Evolutionary conservation across 2,329 filamentous ascomycete genomes (phyloP).

Genomic region (Claviceps monticola): DNA sequence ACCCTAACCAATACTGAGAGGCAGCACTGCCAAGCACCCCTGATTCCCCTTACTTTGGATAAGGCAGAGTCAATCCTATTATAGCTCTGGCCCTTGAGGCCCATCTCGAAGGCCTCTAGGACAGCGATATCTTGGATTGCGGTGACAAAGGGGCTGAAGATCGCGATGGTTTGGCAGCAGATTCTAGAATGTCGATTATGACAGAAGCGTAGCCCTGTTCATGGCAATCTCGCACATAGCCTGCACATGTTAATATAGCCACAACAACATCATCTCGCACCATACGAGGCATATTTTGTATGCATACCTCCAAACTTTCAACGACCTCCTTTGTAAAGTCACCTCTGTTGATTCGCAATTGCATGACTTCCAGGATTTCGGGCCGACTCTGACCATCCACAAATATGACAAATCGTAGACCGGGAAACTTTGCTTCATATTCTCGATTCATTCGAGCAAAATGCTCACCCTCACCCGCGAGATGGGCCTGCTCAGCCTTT

Average conservation of each 20-base stretch:
- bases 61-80: not conserved
- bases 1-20: too few species aligned
- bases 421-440: conserved; percentile 72
- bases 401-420: conserved; percentile 80
- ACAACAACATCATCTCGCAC: not conserved
- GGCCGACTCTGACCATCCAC: conserved; percentile 67
- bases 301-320: conserved; percentile 57
- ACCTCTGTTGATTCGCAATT: conserved; percentile 51
- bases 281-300: not conserved
- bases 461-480: conserved; percentile 49
- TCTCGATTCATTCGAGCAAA: conserved; percentile 54
- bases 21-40: too few species aligned
- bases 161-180: too few species aligned
- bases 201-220: conserved; percentile 55
- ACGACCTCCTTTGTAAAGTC: conserved; percentile 54
- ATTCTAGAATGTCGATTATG: not conserved
- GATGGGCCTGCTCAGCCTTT: conserved; percentile 64
- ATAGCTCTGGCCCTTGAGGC: too few species aligned
- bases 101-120: too few species aligned
- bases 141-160: too few species aligned
- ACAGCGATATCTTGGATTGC: too few species aligned
- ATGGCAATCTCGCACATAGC: conserved; percentile 88
- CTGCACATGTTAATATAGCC: conserved; percentile 26
- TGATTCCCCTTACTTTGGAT: not conserved
- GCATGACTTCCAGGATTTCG: conserved; percentile 74